These are phyloP conservation scores for Deinandra increscens DNA, from an alignment of 129 eudicot genomes.

Conservation along the genomic window DNA sequence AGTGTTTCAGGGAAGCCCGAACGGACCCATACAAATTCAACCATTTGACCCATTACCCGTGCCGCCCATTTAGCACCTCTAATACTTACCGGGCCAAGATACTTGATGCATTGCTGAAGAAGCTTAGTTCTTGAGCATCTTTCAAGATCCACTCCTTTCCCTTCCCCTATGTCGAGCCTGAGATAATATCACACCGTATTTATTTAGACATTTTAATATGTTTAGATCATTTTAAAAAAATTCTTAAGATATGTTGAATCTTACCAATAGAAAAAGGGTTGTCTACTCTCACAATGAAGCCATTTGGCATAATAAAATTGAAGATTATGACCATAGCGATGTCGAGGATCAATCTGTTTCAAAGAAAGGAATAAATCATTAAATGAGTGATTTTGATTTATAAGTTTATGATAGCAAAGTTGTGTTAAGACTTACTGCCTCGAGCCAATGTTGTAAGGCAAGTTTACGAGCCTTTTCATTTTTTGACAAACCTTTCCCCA, in stretches of 20 bases:
- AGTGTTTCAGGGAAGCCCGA: not conserved
- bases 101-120: slow-evolving; percentile 86
- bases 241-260: slow-evolving; percentile 14
- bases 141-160: slow-evolving; percentile 70
- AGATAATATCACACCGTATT: slow-evolving; percentile 11
- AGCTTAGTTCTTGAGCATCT: slow-evolving; percentile 73
- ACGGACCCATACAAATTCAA: not conserved
- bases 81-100: slow-evolving; percentile 85
- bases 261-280: slow-evolving; percentile 95
- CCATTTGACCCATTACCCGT: not conserved
- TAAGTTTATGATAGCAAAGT: not conserved
- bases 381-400: not conserved
- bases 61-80: not conserved
- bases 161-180: slow-evolving; percentile 98
- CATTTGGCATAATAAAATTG: slow-evolving; percentile 73
- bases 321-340: slow-evolving; percentile 95
- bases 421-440: slow-evolving; percentile 67
- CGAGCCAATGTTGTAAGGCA: slow-evolving; percentile 95
- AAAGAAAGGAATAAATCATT: not conserved
- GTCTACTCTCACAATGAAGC: slow-evolving; percentile 75
- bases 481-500: slow-evolving; percentile 86
- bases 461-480: slow-evolving; percentile 86
- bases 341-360: slow-evolving; percentile 86
- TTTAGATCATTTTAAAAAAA: not conserved
- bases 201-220: slow-evolving; percentile 10